Conservation (phyloP, 495 filamentous ascomycete species). For the Trypethelium eluteriae region DNA sequence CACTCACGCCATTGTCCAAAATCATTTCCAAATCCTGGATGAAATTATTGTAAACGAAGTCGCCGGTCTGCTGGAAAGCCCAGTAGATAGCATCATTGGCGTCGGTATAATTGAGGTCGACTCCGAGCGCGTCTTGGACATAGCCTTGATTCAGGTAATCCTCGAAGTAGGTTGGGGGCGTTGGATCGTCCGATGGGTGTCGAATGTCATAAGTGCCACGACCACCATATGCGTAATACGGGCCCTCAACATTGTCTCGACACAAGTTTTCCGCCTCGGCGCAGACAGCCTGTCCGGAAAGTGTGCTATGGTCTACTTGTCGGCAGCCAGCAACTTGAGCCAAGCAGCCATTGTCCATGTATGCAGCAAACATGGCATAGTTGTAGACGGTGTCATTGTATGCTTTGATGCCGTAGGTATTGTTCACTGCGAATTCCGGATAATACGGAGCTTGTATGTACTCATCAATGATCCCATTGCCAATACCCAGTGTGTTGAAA, state of each 20-base stretch:
- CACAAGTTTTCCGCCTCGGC: constrained; percentile 39
- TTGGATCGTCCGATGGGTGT: constrained; percentile 41
- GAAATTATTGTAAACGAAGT: constrained; percentile 43
- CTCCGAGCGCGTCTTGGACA: constrained; percentile 45
- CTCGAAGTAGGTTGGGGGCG: constrained; percentile 42
- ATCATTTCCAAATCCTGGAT: constrained; percentile 42
- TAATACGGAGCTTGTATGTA: constrained; percentile 61
- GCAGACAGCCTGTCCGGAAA: constrained; percentile 35
- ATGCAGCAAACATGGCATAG: constrained; percentile 42
- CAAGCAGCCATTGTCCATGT: constrained; percentile 33
- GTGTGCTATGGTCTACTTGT: constrained; percentile 31
- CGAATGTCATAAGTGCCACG: constrained; percentile 49
- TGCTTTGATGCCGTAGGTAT: constrained; percentile 64
- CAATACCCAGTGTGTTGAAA: constrained; percentile 43
- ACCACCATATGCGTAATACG: constrained; percentile 41
- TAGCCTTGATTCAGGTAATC: constrained; percentile 42
- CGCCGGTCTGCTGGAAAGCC: constrained; percentile 44
- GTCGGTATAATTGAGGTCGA: constrained; percentile 45
- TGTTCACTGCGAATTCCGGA: constrained; percentile 60
- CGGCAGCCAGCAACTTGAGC: constrained; percentile 40
- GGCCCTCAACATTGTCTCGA: constrained; percentile 38
- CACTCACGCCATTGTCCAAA: constrained; percentile 39
- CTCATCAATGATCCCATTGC: constrained; percentile 71
- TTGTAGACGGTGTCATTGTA: constrained; percentile 51
- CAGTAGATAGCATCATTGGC: constrained; percentile 36